Conservation (phyloP, 148 eudicot genomes). For the Euryodendron excelsum region DNA sequence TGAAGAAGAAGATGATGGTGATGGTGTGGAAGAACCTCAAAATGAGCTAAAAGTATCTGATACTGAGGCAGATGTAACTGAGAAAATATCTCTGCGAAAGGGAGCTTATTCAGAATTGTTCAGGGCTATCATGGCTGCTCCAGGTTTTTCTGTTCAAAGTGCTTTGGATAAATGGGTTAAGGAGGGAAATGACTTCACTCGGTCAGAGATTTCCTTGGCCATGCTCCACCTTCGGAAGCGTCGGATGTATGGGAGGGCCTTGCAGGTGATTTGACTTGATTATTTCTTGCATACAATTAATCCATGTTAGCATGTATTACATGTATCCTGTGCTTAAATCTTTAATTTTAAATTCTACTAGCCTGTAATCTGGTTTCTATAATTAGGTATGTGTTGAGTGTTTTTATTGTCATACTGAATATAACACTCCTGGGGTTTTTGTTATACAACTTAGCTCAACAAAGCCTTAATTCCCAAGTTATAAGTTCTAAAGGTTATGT, state of each 20-base stretch:
- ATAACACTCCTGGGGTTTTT: not conserved
- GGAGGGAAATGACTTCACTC: conserved; percentile 44
- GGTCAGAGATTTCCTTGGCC: conserved; percentile 22
- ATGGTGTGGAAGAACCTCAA: conserved; percentile 35
- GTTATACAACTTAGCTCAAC: not conserved
- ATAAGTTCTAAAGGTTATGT: not conserved
- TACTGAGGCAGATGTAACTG: conserved; percentile 25
- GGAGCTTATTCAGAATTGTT: conserved; percentile 25
- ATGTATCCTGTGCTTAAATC: not conserved
- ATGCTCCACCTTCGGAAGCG: conserved; percentile 46
- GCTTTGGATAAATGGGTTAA: conserved; percentile 58
- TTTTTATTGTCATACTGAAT: not conserved
- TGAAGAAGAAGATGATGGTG: conserved; percentile 36
- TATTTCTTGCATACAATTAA: not conserved
- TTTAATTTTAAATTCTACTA: not conserved
- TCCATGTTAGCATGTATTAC: not conserved
- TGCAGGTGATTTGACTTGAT: conserved; percentile 54
- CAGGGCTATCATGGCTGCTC: conserved; percentile 37
- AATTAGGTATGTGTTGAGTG: not conserved
- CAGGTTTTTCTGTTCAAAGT: conserved; percentile 29
- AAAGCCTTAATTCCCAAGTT: not conserved
- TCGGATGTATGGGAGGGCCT: conserved; percentile 53
- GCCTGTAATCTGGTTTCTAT: not conserved
- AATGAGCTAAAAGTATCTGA: conserved; percentile 36
- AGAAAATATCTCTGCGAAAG: conserved; percentile 13